Conservation (phyloP, 352 stramenopile genomes). For the Globisporangium nunn region DNA sequence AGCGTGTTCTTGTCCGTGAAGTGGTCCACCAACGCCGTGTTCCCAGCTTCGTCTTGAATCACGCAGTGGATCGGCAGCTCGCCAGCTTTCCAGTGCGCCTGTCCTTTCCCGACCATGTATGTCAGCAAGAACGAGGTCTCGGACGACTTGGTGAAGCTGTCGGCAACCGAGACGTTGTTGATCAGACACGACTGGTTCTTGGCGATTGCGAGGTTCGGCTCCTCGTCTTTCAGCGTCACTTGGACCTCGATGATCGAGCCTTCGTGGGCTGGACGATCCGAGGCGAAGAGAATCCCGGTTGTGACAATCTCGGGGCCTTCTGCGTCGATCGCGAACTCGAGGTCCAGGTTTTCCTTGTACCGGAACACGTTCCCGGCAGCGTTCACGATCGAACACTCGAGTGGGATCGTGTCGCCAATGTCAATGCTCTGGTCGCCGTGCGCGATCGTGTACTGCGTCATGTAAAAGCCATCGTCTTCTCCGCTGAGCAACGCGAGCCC, state of each 20-base stretch:
- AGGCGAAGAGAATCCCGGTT: slow-evolving; percentile 49
- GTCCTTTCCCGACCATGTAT: slow-evolving; percentile 47
- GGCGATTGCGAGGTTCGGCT: slow-evolving; percentile 23
- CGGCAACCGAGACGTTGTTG: slow-evolving; percentile 54
- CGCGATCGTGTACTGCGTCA: slow-evolving; percentile 54
- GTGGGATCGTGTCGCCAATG: slow-evolving; percentile 23
- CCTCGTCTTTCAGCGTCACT: slow-evolving; percentile 31
- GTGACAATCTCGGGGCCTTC: slow-evolving; percentile 30
- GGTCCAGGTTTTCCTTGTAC: slow-evolving; percentile 28
- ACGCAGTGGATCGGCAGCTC: slow-evolving; percentile 44
- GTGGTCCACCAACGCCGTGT: slow-evolving; percentile 36
- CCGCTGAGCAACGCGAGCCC: slow-evolving; percentile 30
- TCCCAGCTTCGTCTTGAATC: slow-evolving; percentile 43
- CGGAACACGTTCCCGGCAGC: slow-evolving; percentile 27
- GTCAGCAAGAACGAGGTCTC: slow-evolving; percentile 42
- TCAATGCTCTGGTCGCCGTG: slow-evolving; percentile 29
- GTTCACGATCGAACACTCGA: slow-evolving; percentile 39
- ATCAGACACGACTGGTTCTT: slow-evolving; percentile 38
- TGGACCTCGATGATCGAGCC: slow-evolving; percentile 63
- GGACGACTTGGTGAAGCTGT: slow-evolving; percentile 42
- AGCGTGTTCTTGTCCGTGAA: slow-evolving; percentile 68
- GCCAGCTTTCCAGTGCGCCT: slow-evolving; percentile 49
- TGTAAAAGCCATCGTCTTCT: slow-evolving; percentile 53
- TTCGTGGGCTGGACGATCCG: slow-evolving; percentile 50
- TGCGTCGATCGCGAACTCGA: slow-evolving; percentile 53